Percentiles rank a stretch among this genome's conserved stretches.
Evolutionary conservation across 73 alveolate species (phyloP).

Genomic region (Paramecium sonneborni): DNA sequence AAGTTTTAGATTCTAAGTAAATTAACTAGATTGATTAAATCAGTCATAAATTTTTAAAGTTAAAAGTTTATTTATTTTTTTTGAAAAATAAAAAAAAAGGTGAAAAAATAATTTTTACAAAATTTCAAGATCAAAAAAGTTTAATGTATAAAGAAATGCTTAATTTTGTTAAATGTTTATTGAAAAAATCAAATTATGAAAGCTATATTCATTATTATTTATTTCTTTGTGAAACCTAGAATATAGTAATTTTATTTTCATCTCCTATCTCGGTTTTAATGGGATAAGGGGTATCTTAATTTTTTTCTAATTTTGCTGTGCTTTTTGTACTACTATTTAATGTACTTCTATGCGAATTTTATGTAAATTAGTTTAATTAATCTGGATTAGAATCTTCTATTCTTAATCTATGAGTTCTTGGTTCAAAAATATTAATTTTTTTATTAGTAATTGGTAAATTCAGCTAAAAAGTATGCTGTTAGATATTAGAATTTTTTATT

Average conservation of each 20-base stretch:
- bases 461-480: neutral
- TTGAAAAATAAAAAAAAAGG: neutral
- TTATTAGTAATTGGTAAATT: neutral
- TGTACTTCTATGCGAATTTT: constrained; percentile 25
- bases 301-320: constrained; percentile 3
- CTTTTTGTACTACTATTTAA: constrained; percentile 41
- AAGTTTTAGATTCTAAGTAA: no score
- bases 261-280: neutral
- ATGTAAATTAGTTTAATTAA: neutral
- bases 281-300: neutral
- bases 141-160: neutral
- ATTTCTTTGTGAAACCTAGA: neutral
- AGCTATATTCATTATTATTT: neutral
- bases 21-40: no score
- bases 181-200: neutral
- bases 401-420: constrained; percentile 24
- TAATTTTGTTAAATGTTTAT: neutral
- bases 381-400: constrained; percentile 21
- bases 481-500: neutral
- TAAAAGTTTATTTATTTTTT: no score
- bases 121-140: no score
- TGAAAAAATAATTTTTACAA: neutral
- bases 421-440: neutral
- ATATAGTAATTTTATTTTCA: neutral
- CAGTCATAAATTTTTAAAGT: no score